Evolutionary conservation across 306 rosid species (phyloP), one percentile per base, ranked within the genome.

Genomic region (Citrullus mucosospermus): DNA sequence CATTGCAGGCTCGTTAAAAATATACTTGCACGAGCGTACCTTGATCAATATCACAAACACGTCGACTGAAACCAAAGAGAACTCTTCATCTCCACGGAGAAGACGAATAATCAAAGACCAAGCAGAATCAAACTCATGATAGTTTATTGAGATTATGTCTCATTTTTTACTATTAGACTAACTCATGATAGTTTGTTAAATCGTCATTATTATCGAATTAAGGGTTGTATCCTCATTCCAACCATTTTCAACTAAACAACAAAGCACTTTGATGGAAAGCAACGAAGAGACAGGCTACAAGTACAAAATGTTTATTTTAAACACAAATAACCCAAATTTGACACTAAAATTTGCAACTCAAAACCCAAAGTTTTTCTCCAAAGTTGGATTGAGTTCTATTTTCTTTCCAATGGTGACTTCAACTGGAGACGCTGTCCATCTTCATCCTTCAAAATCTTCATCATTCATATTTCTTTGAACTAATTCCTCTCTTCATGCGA

Each of bases 21-120:
- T 15, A 41, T 88, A 94, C 98, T 95, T 81, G 93, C 96, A 4
- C 91, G 91, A 4, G 93, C 80, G 54, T 94, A 94, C 46, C 71
- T 96, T 91, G 87, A 94, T 92, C 90, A 94, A 81, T 85, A 83
- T 81, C 55, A 89, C 93, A 57, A 94, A 91, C 1, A 90, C 86
- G 11, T 83, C 88, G 15, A 57, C 81, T 1, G 96, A 81, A 80
- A 94, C 91, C 87, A 89, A 81, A 1, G 15, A 32, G 8, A 66
- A 80, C 59, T 54, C 86, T 25, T 77, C 85, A 14, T 84, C 80
- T 67, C 79, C 55, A 39, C 73, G 71, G 17, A 85, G 70, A 58
- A 75, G 78, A 76, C 70, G 84, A 25, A 84, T 85, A 79, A 94
- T 78, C 76, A 92, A 72, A 53, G 81, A 83, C 98, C 98, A 94